phyloP scores from a whole-genome alignment of 116 monocot species.

The Trichopus zeylanicus region DNA sequence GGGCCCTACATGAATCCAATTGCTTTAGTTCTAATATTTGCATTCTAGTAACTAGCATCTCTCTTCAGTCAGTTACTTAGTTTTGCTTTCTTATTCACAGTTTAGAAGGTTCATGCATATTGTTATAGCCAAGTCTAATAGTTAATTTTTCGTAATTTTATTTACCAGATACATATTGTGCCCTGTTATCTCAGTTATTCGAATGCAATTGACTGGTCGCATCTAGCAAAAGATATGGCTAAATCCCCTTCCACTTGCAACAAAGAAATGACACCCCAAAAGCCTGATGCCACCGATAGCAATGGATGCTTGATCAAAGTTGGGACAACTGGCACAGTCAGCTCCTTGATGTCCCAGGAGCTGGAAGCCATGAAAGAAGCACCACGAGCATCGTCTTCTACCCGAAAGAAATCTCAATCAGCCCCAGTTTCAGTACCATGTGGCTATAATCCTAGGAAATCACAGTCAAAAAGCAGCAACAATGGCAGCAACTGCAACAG shows the following conservation, averaged over 20 bases:
- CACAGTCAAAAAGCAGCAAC: constrained; percentile 11
- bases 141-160: no score
- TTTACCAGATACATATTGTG: not conserved
- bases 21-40: no score
- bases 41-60: no score
- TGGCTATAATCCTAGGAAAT: constrained; percentile 27
- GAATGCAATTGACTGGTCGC: no score
- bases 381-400: constrained; percentile 13
- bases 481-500: not conserved
- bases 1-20: no score
- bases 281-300: constrained; percentile 3
- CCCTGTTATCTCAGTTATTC: no score
- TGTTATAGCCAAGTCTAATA: no score
- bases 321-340: no score
- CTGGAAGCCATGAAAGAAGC: constrained; percentile 33
- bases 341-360: constrained; percentile 60
- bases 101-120: no score
- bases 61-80: no score
- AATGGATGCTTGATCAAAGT: constrained; percentile 35
- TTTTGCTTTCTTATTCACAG: no score
- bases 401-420: constrained; percentile 29
- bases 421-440: constrained; percentile 45
- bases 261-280: constrained; percentile 9
- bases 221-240: no score
- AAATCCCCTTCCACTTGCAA: not conserved